Conservation (phyloP, 2,329 filamentous ascomycete genomes). For the Neofusicoccum kwambonambiense region DNA sequence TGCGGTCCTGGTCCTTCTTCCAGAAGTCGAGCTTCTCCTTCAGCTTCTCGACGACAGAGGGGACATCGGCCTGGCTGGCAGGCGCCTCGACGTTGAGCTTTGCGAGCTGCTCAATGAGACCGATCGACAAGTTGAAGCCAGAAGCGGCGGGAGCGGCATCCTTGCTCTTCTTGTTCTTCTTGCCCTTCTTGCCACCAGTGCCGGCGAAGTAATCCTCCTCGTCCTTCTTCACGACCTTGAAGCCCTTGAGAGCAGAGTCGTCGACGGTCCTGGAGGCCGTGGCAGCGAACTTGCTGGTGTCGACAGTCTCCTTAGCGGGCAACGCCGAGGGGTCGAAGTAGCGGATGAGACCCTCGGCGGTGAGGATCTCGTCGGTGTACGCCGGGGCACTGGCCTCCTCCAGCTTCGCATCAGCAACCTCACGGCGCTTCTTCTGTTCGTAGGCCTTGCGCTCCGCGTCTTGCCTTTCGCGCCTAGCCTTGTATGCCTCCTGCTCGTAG, state of each 20-base stretch:
- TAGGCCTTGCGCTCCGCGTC: conserved; percentile 76
- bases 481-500: conserved; percentile 80
- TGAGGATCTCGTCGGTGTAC: conserved; percentile 89
- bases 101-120: conserved; percentile 85
- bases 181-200: conserved; percentile 76
- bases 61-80: conserved; percentile 79
- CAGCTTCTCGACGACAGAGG: conserved; percentile 78
- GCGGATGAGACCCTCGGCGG: conserved; percentile 80
- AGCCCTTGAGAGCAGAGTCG: conserved; percentile 79
- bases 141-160: conserved; percentile 47
- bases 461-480: conserved; percentile 72
- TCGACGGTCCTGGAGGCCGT: conserved; percentile 81
- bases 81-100: conserved; percentile 85
- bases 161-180: conserved; percentile 80
- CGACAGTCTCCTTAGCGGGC: conserved; percentile 61
- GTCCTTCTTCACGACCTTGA: conserved; percentile 77
- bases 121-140: conserved; percentile 84
- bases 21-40: conserved; percentile 88
- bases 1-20: conserved; percentile 84
- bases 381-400: conserved; percentile 82
- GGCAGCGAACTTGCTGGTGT: conserved; percentile 69
- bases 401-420: conserved; percentile 72
- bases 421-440: conserved; percentile 70
- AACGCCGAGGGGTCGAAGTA: conserved; percentile 80
- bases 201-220: conserved; percentile 82